Evolutionary conservation across 1,284 basidiomycete genomes (phyloP).

Genomic region (Volvariella volvacea): DNA sequence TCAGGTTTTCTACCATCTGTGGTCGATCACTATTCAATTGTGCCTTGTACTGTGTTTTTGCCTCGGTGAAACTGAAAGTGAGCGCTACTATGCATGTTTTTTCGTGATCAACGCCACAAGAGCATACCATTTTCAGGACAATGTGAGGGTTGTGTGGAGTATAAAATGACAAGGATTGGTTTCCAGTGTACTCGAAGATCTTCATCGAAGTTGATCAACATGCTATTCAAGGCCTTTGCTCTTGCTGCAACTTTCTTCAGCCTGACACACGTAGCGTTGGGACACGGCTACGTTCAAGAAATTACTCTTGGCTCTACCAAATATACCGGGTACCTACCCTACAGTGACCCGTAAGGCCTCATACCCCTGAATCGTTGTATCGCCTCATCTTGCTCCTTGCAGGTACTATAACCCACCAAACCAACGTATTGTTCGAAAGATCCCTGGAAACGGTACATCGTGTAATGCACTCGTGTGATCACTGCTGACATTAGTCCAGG

Average conservation of each 20-base stretch:
- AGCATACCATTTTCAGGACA: too few species aligned
- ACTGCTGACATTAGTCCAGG: slow-evolving; percentile 13
- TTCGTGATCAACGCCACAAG: too few species aligned
- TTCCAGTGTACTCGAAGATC: too few species aligned
- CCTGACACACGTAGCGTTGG: slow-evolving; percentile 15
- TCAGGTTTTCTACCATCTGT: too few species aligned
- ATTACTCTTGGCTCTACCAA: slow-evolving; percentile 21
- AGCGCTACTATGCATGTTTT: too few species aligned
- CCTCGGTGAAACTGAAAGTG: too few species aligned
- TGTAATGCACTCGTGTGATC: slow-evolving; percentile 6
- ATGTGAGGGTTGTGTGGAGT: too few species aligned
- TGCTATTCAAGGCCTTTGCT: too few species aligned
- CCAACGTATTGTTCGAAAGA: slow-evolving; percentile 37
- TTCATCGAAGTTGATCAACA: too few species aligned
- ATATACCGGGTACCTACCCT: slow-evolving; percentile 26
- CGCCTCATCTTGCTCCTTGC: background rate
- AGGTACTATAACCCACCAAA: slow-evolving; percentile 27
- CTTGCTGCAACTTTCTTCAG: slow-evolving; percentile 13
- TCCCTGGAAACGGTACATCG: slow-evolving; percentile 46
- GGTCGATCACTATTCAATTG: too few species aligned
- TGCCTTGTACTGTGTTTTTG: too few species aligned
- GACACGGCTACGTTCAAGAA: slow-evolving; percentile 26
- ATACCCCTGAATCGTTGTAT: background rate
- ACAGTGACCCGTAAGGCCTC: slow-evolving; percentile 13
- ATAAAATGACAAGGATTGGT: too few species aligned